These are phyloP conservation scores for Aureobasidium musti DNA, from an alignment of 2,329 filamentous ascomycete species.

Conservation along the genomic window DNA sequence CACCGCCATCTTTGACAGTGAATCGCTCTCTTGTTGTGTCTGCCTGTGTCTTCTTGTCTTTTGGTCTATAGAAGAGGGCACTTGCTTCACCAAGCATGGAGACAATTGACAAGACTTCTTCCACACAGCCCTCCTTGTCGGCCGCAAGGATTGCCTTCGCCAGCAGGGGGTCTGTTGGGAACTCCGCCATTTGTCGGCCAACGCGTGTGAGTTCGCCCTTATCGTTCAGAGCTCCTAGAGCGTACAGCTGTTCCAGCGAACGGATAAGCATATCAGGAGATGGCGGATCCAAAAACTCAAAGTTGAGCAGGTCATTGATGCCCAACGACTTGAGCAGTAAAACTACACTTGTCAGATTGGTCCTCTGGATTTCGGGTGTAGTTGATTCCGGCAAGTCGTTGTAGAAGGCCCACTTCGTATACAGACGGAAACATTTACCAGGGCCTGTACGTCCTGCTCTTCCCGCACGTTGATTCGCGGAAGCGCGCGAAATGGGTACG, in stretches of 20 bases:
- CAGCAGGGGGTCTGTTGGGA: constrained; percentile 89
- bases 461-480: constrained; percentile 88
- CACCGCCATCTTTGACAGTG: constrained; percentile 85
- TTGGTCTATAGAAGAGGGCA: constrained; percentile 88
- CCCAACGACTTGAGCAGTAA: constrained; percentile 85
- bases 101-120: constrained; percentile 91
- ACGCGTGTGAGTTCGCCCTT: constrained; percentile 86
- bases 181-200: constrained; percentile 92
- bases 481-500: constrained; percentile 86
- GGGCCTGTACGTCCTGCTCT: constrained; percentile 89
- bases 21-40: constrained; percentile 88
- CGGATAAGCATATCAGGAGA: constrained; percentile 86
- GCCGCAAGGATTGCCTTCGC: constrained; percentile 86
- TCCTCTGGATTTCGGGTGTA: constrained; percentile 89
- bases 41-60: constrained; percentile 96
- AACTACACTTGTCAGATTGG: constrained; percentile 81
- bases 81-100: constrained; percentile 89
- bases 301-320: constrained; percentile 88
- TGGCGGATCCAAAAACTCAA: constrained; percentile 95
- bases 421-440: constrained; percentile 90
- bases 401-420: constrained; percentile 84
- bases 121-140: constrained; percentile 87
- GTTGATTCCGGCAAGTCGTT: constrained; percentile 93
- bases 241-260: constrained; percentile 87
- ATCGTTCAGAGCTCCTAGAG: constrained; percentile 84